Evolutionary conservation across 768 basidiomycete genomes (phyloP).

Genomic region (Xerocomus potaroensis): DNA sequence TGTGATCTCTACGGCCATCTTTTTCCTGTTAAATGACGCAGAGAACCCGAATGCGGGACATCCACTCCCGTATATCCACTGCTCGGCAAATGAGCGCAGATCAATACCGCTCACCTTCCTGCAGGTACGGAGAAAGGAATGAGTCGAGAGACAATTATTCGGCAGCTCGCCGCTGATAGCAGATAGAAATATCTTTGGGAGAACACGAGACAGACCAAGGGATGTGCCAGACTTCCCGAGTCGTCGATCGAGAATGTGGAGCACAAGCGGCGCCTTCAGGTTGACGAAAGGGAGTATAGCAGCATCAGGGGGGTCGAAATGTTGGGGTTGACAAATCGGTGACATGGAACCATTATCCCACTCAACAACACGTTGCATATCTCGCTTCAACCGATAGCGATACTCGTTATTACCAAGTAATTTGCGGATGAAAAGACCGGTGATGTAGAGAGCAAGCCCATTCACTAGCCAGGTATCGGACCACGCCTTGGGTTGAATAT

Average conservation of each 20-base stretch:
- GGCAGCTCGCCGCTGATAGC: conserved; percentile 88
- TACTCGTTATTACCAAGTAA: conserved; percentile 96
- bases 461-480: conserved; percentile 97
- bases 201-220: conserved; percentile 87
- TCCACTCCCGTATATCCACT: conserved; percentile 98
- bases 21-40: conserved; percentile 93
- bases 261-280: conserved; percentile 91
- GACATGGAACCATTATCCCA: conserved; percentile 86
- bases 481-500: conserved; percentile 90
- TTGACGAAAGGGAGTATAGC: conserved; percentile 83
- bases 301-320: conserved; percentile 79
- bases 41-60: conserved; percentile 89
- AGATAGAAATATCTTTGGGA: conserved; percentile 92
- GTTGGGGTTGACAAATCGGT: conserved; percentile 89
- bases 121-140: conserved; percentile 86
- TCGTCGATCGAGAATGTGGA: conserved; percentile 92
- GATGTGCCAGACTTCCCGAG: conserved; percentile 95
- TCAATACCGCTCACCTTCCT: conserved; percentile 93
- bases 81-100: conserved; percentile 88
- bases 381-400: conserved; percentile 90
- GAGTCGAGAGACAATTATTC: conserved; percentile 83
- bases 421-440: conserved; percentile 80
- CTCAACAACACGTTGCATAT: conserved; percentile 88
- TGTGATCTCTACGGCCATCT: conserved; percentile 95
- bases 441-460: conserved; percentile 87